Percentiles rank a stretch among this genome's conserved stretches.
Evolutionary conservation across 1,284 basidiomycete species (phyloP).

Genomic region (Cronartium quercuum): DNA sequence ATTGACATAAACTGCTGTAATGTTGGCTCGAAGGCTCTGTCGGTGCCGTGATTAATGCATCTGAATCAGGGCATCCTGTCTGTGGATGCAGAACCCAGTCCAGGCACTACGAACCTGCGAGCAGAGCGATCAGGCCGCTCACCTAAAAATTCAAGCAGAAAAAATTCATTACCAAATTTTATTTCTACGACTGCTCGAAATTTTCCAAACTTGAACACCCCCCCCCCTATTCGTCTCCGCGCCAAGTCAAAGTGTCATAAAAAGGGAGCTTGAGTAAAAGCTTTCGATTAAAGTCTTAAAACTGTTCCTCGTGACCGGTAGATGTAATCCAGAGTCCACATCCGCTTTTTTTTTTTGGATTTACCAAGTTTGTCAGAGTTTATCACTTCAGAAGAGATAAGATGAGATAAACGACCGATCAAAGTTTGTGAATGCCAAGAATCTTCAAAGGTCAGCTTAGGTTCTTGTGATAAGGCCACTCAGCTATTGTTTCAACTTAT

Average conservation of each 20-base stretch:
- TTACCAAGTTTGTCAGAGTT: neutral
- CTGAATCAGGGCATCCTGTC: too few relatives aligned
- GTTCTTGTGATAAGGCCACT: neutral
- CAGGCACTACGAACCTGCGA: too few relatives aligned
- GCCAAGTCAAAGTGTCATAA: conserved; percentile 4
- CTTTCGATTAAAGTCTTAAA: neutral
- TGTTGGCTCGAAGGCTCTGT: too few relatives aligned
- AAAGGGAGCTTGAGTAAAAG: neutral
- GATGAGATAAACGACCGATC: neutral
- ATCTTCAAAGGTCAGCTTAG: neutral
- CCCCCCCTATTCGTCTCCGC: too few relatives aligned
- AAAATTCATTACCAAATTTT: too few relatives aligned
- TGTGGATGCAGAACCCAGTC: too few relatives aligned
- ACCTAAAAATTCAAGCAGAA: too few relatives aligned
- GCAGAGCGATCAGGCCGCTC: too few relatives aligned
- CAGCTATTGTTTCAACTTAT: conserved; percentile 1
- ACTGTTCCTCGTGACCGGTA: neutral
- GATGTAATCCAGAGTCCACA: neutral
- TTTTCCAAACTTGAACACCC: too few relatives aligned
- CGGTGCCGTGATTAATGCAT: too few relatives aligned
- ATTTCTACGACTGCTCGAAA: too few relatives aligned
- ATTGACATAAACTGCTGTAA: too few relatives aligned
- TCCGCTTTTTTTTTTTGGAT: neutral
- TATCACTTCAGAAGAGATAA: neutral
- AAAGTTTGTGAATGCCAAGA: conserved; percentile 26